Conservation (phyloP, 257 asterid genomes). For the Schizonepeta tenuifolia region DNA sequence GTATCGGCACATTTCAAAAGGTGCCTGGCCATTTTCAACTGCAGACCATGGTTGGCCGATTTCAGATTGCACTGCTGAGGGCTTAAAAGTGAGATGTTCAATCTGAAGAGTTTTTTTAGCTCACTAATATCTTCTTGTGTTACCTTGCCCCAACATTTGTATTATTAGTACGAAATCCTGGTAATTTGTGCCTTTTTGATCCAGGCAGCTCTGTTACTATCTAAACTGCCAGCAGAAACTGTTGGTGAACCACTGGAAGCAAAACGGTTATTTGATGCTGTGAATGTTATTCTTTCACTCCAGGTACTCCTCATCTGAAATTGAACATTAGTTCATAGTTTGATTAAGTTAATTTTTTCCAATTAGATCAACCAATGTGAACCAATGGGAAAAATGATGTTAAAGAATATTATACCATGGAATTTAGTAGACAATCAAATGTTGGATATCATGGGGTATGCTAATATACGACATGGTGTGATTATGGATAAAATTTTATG, state of each 20-base stretch:
- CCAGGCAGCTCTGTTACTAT: slow-evolving; percentile 75
- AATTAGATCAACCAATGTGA: not conserved
- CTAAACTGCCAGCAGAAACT: slow-evolving; percentile 68
- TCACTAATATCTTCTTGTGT: not conserved
- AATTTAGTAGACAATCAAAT: slow-evolving; percentile 16
- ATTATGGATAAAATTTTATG: not conserved
- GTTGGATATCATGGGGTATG: slow-evolving; percentile 15
- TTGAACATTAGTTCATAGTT: not conserved
- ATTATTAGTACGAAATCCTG: slow-evolving; percentile 18
- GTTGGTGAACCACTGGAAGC: slow-evolving; percentile 80
- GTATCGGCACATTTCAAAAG: slow-evolving; percentile 99
- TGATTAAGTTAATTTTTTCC: not conserved
- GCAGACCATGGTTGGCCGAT: slow-evolving; percentile 99
- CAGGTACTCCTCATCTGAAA: slow-evolving; percentile 61
- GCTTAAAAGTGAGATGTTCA: slow-evolving; percentile 69
- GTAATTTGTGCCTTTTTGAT: slow-evolving; percentile 30
- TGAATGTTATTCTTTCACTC: slow-evolving; percentile 82
- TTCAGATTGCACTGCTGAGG: slow-evolving; percentile 99
- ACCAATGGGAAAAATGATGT: not conserved
- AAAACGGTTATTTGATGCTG: slow-evolving; percentile 76
- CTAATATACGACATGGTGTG: slow-evolving; percentile 8
- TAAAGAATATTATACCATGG: not conserved
- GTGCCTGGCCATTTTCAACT: slow-evolving; percentile 99
- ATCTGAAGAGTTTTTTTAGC: slow-evolving; percentile 20
- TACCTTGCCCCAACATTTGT: not conserved